Base-by-base conservation (phyloP, 768 basidiomycete species). In the Mycena olivaceomarginata region DNA sequence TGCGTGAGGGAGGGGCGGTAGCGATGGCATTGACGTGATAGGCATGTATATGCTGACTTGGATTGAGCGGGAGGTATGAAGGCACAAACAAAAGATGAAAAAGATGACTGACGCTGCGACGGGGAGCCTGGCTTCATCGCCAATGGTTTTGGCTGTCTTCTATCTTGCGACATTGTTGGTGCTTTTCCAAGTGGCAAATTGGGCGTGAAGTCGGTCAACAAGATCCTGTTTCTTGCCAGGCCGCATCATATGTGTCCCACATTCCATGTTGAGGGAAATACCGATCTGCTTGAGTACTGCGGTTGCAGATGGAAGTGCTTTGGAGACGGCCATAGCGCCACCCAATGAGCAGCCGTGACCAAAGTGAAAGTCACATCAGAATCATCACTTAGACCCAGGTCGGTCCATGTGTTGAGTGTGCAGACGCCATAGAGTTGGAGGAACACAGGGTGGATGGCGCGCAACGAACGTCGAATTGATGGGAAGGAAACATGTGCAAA, bases 201-300 rank as follows among this genome's bases (percentile, higher is more conserved):
- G 70, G n/a, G 16, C 40, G 5, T 51, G 46, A 48, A 77, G 66
- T 18, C 76, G 76, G 41, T 77, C 76, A 11, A 77, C 40, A 31
- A 77, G 71, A 8, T 72, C 70, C 46, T 72, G 71, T 60, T 77
- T 77, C 51, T n/a, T 51, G 4, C 71, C 76, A 13, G 71, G 46
- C 18, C 71, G 20, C 15, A 20, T 40, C 51, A 77, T 68, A 41
- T 51, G 60, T 4, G 67, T 70, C 4, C 62, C 70, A 9, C 76
- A 77, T 48, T 48, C 41, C 8, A 22, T 57, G 37, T 77, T 77
- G 7, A 77, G 40, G 11, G 56, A 41, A 20, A 69, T 13, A 18
- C 72, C 73, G 18, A 77, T 65, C 20, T 72, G 57, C 60, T 77
- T 77, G 41, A 77, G 76, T 7, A n/a, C n/a, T n/a, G n/a, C n/a